phyloP scores from a whole-genome alignment of 768 basidiomycete genomes.

The Clavaria fumosa region DNA sequence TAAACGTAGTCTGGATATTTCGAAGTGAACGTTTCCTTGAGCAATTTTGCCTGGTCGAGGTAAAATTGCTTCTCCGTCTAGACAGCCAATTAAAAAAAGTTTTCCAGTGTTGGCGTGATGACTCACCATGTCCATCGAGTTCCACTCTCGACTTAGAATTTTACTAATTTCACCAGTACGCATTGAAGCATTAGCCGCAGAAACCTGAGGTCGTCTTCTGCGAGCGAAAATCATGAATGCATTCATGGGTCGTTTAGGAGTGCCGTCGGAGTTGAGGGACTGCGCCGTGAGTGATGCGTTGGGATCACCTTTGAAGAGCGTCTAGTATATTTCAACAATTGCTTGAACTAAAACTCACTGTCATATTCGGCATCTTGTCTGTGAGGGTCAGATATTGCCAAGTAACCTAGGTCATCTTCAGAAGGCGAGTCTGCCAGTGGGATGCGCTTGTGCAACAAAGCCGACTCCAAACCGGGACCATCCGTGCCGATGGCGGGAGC shows the following conservation, averaged over 20 bases:
- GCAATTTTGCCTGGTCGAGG: constrained; percentile 69
- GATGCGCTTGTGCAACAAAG: no score
- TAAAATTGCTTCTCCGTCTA: constrained; percentile 79
- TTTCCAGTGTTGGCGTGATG: constrained; percentile 4
- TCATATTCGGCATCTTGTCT: no score
- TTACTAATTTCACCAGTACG: constrained; percentile 85
- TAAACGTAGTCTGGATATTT: constrained; percentile 88
- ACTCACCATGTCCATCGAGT: constrained; percentile 56
- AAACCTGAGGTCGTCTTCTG: constrained; percentile 66
- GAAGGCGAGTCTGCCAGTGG: no score
- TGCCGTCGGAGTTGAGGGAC: constrained; percentile 73
- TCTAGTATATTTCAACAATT: no score
- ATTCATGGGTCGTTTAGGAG: constrained; percentile 85
- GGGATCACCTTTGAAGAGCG: constrained; percentile 24
- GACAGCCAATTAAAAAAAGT: constrained; percentile 3
- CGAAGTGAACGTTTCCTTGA: constrained; percentile 75
- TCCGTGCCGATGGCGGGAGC: no score
- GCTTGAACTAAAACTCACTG: no score
- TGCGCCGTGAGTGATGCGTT: constrained; percentile 48
- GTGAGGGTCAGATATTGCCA: no score
- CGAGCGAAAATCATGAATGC: constrained; percentile 91
- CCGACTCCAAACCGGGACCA: no score
- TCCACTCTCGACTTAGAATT: constrained; percentile 79
- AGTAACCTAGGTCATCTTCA: no score
- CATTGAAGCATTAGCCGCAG: constrained; percentile 79